Conservation (phyloP, 2,329 filamentous ascomycete genomes). For the Colletotrichum tofieldiae region DNA sequence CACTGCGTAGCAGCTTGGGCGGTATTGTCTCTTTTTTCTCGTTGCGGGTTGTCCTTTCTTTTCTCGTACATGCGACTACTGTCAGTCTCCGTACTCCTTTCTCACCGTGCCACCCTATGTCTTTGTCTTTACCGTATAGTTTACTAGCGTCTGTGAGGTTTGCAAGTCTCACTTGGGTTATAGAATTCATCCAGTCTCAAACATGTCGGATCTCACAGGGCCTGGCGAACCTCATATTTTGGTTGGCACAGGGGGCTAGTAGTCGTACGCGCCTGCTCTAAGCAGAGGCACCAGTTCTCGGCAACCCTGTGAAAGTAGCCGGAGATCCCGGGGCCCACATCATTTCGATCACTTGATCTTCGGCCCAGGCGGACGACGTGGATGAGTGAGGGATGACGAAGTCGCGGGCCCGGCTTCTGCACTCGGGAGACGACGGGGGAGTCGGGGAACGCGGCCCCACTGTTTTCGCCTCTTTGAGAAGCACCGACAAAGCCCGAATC, state of each 20-base stretch:
- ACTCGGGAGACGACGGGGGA: not conserved
- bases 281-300: not conserved
- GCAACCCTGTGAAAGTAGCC: not conserved
- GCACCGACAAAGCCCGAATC: slow-evolving; percentile 5
- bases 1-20: slow-evolving; percentile 28
- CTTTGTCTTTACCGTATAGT: slow-evolving; percentile 1
- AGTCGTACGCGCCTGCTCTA: not conserved
- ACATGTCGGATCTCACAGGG: not conserved
- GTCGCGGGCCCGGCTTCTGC: not conserved
- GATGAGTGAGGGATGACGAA: not conserved
- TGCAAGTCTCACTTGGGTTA: not conserved
- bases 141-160: slow-evolving; percentile 10
- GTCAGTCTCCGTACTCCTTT: not conserved
- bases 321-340: not conserved
- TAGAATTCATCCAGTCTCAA: not conserved
- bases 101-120: not conserved
- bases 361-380: not conserved
- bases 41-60: not conserved
- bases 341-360: not conserved
- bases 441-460: not conserved
- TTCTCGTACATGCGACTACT: not conserved
- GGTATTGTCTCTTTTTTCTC: slow-evolving; percentile 1
- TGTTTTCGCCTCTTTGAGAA: not conserved
- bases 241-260: not conserved
- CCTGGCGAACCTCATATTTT: too few species aligned